phyloP scores from a whole-genome alignment of 495 filamentous ascomycete species.

The Endocarpon pusillum region DNA sequence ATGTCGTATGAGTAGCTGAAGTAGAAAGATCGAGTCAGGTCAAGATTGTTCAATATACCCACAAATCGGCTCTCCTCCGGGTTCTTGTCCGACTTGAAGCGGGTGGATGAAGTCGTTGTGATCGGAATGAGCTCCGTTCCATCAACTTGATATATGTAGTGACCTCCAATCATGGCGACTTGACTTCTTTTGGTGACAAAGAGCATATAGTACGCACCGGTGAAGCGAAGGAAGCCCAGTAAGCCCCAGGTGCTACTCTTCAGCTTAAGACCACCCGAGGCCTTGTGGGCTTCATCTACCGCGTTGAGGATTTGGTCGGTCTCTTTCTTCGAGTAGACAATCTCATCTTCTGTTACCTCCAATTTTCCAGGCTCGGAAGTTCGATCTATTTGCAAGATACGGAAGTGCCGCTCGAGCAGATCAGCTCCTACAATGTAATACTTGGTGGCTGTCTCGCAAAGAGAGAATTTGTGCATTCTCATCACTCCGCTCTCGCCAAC shows the following conservation, averaged over 20 bases:
- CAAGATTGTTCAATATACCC: conserved; percentile 74
- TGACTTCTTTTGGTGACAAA: conserved; percentile 90
- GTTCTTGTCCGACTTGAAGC: conserved; percentile 61
- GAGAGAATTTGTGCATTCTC: conserved; percentile 87
- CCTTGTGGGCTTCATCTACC: conserved; percentile 90
- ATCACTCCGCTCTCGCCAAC: conserved; percentile 51
- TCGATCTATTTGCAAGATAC: conserved; percentile 87
- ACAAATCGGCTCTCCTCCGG: conserved; percentile 82
- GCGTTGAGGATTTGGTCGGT: conserved; percentile 85
- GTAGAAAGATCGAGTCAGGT: conserved; percentile 82
- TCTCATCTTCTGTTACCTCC: conserved; percentile 79
- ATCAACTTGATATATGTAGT: conserved; percentile 90
- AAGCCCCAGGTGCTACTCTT: conserved; percentile 87
- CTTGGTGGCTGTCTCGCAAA: conserved; percentile 84
- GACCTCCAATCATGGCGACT: conserved; percentile 87
- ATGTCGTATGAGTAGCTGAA: conserved; percentile 98
- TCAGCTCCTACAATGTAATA: conserved; percentile 92
- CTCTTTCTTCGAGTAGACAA: conserved; percentile 80
- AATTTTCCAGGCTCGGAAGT: conserved; percentile 68
- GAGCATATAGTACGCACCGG: conserved; percentile 93
- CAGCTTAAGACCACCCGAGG: conserved; percentile 75
- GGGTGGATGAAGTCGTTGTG: conserved; percentile 42
- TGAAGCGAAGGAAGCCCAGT: conserved; percentile 88
- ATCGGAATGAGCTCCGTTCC: conserved; percentile 86
- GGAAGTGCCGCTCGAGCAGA: conserved; percentile 68